Evolutionary conservation across 257 asterid species (phyloP).

Genomic region (Buddleja alternifolia): DNA sequence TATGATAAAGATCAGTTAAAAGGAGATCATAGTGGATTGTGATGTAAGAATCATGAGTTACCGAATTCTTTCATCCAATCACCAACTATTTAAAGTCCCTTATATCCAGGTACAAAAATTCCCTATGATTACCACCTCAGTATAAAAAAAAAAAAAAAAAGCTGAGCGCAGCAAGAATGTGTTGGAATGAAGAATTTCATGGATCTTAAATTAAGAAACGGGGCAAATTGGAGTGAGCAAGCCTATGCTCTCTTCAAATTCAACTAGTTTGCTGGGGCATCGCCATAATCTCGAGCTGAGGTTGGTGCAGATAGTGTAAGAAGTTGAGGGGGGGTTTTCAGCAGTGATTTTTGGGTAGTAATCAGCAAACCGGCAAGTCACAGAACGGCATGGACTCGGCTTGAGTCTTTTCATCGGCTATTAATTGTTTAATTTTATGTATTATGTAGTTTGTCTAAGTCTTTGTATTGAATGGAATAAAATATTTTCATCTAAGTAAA

Average conservation of each 20-base stretch:
- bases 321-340: too few relatives aligned
- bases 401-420: constrained; percentile 56
- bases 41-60: too few relatives aligned
- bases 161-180: constrained; percentile 28
- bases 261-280: too few relatives aligned
- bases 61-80: constrained; percentile 25
- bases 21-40: constrained; percentile 32
- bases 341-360: constrained; percentile 25
- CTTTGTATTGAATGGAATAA: constrained; percentile 9
- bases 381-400: constrained; percentile 57
- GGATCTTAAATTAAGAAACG: too few relatives aligned
- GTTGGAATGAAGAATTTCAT: constrained; percentile 39
- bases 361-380: constrained; percentile 68
- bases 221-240: too few relatives aligned
- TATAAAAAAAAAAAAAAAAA: too few relatives aligned
- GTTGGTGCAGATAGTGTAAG: too few relatives aligned
- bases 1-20: neutral
- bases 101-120: too few relatives aligned
- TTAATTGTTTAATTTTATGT: constrained; percentile 2
- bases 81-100: constrained; percentile 42
- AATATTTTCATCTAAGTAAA: too few relatives aligned
- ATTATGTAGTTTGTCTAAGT: neutral
- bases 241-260: too few relatives aligned
- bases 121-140: too few relatives aligned
- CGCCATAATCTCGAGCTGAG: too few relatives aligned